These are phyloP conservation scores for Naegleria lovaniensis DNA, from an alignment of 208 protist species.

Conservation along the genomic window DNA sequence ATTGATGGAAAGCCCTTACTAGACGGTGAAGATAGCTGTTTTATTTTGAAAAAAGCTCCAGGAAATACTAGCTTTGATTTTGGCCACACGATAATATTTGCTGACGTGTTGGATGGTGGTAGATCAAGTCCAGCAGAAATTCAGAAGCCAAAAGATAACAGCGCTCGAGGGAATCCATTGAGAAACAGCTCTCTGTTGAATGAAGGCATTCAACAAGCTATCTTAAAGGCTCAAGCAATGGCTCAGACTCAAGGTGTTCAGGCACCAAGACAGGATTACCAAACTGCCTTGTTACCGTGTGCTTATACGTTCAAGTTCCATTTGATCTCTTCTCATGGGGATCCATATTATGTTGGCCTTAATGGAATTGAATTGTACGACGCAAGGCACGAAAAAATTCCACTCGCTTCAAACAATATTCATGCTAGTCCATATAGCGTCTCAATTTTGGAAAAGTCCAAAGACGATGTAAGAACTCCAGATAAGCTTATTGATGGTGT, in stretches of 20 bases:
- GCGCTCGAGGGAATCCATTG: background rate
- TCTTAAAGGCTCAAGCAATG: background rate
- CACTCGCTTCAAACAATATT: conserved; percentile 21
- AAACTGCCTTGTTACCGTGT: conserved; percentile 32
- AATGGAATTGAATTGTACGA: conserved; percentile 61
- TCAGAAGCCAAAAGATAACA: background rate
- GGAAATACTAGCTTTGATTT: conserved; percentile 33
- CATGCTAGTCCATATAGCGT: conserved; percentile 32
- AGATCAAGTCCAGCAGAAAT: background rate
- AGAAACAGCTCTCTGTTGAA: conserved; percentile 17
- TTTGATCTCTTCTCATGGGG: conserved; percentile 50
- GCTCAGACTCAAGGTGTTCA: background rate
- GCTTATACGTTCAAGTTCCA: conserved; percentile 43
- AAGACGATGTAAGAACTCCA: conserved; percentile 39
- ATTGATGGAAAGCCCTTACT: background rate
- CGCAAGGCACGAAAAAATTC: conserved; percentile 27
- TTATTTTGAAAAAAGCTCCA: conserved; percentile 28
- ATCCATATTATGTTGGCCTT: conserved; percentile 55
- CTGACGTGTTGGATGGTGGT: background rate
- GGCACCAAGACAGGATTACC: conserved; percentile 21
- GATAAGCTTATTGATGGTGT: conserved; percentile 50
- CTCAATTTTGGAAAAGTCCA: conserved; percentile 29
- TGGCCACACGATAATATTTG: conserved; percentile 31
- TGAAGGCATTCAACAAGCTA: conserved; percentile 26
- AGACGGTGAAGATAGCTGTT: background rate